Base-by-base conservation (phyloP, 106 monocot species). In the Dendrobium catenatum region DNA sequence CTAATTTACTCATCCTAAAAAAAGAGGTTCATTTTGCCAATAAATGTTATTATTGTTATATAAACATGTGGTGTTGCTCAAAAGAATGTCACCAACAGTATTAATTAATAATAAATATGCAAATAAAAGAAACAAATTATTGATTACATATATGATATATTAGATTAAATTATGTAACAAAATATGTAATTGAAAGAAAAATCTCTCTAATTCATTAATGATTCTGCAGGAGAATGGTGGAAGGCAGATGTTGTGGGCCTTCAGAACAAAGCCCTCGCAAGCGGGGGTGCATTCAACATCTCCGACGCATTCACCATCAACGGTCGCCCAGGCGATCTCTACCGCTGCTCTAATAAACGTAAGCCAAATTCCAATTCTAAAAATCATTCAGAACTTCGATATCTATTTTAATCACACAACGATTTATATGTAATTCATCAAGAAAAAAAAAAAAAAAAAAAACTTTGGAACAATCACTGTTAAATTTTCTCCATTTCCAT, bases 291-390 rank as follows among this genome's bases (percentile, higher is more conserved):
- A 0, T 70, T 85, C 4, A 84, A 81, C 3, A 47, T 48, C 48
- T 91, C 96, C 17, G 91, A 96, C 68, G 96, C 93, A 1, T 92
- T 78, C 79, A 96, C 96, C 51, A 93, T 96, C 85, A 91, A 96
- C 55, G 96, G 93, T 11, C 77, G 27, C 59, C 91, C 89, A 0
- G 96, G 96, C 1, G 81, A 87, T 77, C 87, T 87, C 29, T 91
- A 89, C 68, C 73, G 46, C n/a, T 96, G 96, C 73, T 86, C 91
- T 1, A 22, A 49, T 3, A 78, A 90, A 16, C 77, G 85, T 89
- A 80, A 44, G 83, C 76, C 33, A 26, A 20, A 37, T 37, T 56
- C 67, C 5, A 47, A 29, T 10, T 76, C 19, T 42, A 9, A 8
- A n/a, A n/a, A 72, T 20, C 6, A 64, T 16, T 54, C 13, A 54